phyloP scores from a whole-genome alignment of 2,329 filamentous ascomycete genomes.

The Fusarium chuoi region DNA sequence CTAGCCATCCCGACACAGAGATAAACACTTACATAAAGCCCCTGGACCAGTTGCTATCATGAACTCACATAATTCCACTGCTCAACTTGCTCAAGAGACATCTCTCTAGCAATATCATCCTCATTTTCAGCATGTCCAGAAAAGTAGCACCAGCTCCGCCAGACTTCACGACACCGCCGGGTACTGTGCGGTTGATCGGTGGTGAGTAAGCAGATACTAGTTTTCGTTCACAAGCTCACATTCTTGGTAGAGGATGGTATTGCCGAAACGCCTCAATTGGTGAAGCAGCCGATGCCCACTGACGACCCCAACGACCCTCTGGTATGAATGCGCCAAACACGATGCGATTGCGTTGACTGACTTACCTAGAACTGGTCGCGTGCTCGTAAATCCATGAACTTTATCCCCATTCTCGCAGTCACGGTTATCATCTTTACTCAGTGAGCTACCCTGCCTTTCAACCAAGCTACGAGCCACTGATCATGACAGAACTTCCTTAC shows the following conservation, averaged over 20 bases:
- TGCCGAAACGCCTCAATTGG: neutral
- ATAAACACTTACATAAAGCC: neutral
- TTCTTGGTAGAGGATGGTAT: neutral
- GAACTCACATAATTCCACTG: neutral
- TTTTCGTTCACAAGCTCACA: neutral
- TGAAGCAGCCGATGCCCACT: neutral
- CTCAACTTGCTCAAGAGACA: neutral
- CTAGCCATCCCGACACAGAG: neutral
- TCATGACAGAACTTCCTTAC: constrained; percentile 28
- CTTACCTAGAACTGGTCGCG: neutral
- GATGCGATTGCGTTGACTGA: neutral
- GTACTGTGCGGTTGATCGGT: neutral
- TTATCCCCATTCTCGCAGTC: neutral
- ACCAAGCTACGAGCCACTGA: neutral
- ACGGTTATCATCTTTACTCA: neutral
- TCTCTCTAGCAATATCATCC: neutral
- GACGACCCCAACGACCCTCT: neutral
- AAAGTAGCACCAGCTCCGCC: neutral
- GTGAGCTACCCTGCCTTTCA: neutral
- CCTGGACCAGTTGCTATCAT: neutral
- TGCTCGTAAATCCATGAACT: neutral
- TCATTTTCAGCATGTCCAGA: neutral
- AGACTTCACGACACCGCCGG: neutral
- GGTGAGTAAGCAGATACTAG: neutral
- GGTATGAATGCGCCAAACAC: neutral